phyloP scores from a whole-genome alignment of 352 stramenopile species.

The Globisporangium yorkense region DNA sequence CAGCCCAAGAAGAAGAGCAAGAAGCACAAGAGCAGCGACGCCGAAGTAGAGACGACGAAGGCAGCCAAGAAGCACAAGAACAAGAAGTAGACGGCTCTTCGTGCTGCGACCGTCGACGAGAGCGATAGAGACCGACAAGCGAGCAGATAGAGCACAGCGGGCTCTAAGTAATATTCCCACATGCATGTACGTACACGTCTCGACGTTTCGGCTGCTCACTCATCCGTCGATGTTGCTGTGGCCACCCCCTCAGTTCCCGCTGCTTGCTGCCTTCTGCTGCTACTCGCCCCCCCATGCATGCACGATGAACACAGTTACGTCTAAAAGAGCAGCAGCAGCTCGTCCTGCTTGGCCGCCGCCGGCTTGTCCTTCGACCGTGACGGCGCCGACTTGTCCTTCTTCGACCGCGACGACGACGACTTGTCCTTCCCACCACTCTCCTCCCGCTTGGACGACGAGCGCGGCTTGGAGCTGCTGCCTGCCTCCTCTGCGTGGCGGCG shows the following conservation, averaged over 20 bases:
- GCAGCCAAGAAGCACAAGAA: conserved; percentile 6
- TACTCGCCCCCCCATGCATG: background rate
- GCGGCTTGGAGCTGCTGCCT: too few relatives aligned
- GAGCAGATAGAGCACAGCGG: background rate
- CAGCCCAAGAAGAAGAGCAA: conserved; percentile 43
- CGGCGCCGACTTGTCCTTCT: conserved; percentile 29
- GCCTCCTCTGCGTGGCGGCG: too few relatives aligned
- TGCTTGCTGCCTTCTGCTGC: too few relatives aligned
- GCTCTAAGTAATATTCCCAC: too few relatives aligned
- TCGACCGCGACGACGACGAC: conserved; percentile 24
- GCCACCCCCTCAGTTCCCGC: too few relatives aligned
- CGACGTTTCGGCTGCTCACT: background rate
- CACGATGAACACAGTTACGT: conserved; percentile 11
- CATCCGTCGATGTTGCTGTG: too few relatives aligned
- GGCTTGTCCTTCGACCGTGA: conserved; percentile 32
- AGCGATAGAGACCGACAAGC: conserved; percentile 2
- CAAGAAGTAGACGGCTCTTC: conserved; percentile 1
- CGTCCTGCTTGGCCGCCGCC: conserved; percentile 27
- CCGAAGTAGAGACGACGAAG: conserved; percentile 22
- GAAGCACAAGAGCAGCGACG: conserved; percentile 27
- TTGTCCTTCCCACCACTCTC: conserved; percentile 17
- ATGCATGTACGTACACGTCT: background rate
- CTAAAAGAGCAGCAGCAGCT: conserved; percentile 81
- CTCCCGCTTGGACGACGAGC: conserved; percentile 8
- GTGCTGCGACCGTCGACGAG: background rate